Conservation (phyloP, 1,284 basidiomycete genomes). For the Marasmius oreades region DNA sequence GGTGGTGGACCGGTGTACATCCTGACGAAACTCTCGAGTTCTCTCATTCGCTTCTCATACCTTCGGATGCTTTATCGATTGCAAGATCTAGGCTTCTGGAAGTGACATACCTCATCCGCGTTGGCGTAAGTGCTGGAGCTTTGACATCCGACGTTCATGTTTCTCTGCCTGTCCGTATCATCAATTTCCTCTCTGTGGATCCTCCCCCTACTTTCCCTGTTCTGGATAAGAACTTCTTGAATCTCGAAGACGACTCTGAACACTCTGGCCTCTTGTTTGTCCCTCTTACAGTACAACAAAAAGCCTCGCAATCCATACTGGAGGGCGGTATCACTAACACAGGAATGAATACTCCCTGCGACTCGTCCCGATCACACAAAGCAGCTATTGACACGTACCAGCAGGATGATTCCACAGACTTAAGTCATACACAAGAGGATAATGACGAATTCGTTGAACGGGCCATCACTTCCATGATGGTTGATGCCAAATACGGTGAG, state of each 20-base stretch:
- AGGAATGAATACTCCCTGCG: neutral
- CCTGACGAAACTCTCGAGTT: constrained; percentile 61
- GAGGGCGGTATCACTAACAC: neutral
- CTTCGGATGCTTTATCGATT: constrained; percentile 73
- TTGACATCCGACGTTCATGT: constrained; percentile 66
- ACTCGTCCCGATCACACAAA: constrained; percentile 1
- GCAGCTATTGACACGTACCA: neutral
- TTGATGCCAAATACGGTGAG: constrained; percentile 21
- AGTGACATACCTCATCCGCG: constrained; percentile 73
- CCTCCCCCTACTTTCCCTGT: constrained; percentile 49
- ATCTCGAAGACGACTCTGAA: constrained; percentile 3
- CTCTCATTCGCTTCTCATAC: constrained; percentile 62
- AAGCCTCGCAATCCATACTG: neutral
- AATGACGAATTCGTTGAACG: constrained; percentile 32
- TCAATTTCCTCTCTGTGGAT: constrained; percentile 81
- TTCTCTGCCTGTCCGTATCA: constrained; percentile 67
- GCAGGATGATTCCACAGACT: constrained; percentile 19
- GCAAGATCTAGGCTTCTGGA: constrained; percentile 76
- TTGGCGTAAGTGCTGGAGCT: constrained; percentile 64
- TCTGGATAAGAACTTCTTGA: neutral
- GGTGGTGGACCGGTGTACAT: constrained; percentile 84
- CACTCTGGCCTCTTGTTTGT: neutral
- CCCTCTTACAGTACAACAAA: neutral
- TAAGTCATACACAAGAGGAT: constrained; percentile 28
- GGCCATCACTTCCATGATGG: constrained; percentile 23